These are phyloP conservation scores for Scenedesmus sp. DNA, from an alignment of 163 green algal genomes.

Conservation along the genomic window DNA sequence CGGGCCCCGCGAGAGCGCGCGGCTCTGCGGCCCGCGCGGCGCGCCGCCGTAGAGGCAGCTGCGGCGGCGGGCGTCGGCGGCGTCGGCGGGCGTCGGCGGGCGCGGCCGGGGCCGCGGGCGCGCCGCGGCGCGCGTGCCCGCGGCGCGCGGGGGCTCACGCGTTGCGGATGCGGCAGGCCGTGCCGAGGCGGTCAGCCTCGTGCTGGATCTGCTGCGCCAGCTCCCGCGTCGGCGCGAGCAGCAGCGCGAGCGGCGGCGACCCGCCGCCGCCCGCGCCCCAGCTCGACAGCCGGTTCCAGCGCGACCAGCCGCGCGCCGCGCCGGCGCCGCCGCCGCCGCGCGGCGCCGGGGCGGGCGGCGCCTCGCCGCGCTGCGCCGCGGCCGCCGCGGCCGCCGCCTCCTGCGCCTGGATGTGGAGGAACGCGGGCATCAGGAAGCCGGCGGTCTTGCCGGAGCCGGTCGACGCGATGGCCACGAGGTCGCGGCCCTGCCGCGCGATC, in stretches of 20 bases:
- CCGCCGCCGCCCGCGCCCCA: constrained; percentile 3
- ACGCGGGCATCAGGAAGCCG: constrained; percentile 85
- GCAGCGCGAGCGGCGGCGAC: constrained; percentile 27
- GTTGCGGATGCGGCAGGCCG: constrained; percentile 56
- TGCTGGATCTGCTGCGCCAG: constrained; percentile 67
- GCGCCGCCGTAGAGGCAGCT: constrained; percentile 77
- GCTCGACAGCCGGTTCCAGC: constrained; percentile 5
- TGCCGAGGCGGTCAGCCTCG: constrained; percentile 63
- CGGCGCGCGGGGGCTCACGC: constrained; percentile 24
- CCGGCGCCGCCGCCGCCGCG: not conserved
- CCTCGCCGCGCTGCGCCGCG: not conserved
- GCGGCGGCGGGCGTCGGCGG: constrained; percentile 17
- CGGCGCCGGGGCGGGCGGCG: constrained; percentile 1
- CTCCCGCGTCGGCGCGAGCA: constrained; percentile 58
- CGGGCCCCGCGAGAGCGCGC: constrained; percentile 51
- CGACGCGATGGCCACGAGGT: constrained; percentile 87
- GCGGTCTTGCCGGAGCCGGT: constrained; percentile 93
- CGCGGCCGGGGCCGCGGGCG: no score
- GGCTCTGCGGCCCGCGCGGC: constrained; percentile 58
- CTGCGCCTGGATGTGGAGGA: constrained; percentile 85
- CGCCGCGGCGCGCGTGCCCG: no score
- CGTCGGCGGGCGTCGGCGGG: no score
- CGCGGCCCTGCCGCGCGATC: constrained; percentile 75
- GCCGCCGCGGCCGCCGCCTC: not conserved
- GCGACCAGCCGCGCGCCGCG: not conserved